These are phyloP conservation scores for Sorghum bicolor DNA, from an alignment of 176 grass and related monocot genomes.

Conservation along the genomic window DNA sequence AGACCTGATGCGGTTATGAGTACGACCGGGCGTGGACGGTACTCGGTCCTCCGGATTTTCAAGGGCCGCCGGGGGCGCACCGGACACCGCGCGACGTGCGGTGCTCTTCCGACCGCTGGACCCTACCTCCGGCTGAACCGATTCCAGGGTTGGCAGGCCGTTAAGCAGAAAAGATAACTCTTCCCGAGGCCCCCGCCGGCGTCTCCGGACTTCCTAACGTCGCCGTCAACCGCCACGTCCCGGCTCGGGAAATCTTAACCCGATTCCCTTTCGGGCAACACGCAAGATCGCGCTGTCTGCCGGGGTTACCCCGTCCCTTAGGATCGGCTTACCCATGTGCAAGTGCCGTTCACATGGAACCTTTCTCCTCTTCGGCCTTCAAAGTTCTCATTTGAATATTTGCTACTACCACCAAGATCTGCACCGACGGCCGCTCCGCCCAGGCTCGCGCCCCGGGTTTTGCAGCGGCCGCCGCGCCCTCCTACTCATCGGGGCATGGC, in stretches of 20 bases:
- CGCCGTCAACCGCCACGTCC: slow-evolving; percentile 60
- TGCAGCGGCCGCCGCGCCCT: too few species aligned
- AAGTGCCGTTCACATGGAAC: slow-evolving; percentile 85
- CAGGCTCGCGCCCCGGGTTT: slow-evolving; percentile 40
- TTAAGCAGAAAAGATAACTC: slow-evolving; percentile 88
- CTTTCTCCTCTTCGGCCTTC: slow-evolving; percentile 74
- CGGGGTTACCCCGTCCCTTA: slow-evolving; percentile 13
- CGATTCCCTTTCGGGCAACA: too few species aligned
- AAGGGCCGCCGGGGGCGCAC: slow-evolving; percentile 44
- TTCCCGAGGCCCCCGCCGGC: slow-evolving; percentile 70
- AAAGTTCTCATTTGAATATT: slow-evolving; percentile 57
- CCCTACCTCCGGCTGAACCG: slow-evolving; percentile 65
- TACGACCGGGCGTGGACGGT: slow-evolving; percentile 52
- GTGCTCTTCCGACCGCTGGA: slow-evolving; percentile 64
- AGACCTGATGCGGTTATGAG: slow-evolving; percentile 90
- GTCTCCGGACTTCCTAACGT: slow-evolving; percentile 77
- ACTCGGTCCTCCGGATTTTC: slow-evolving; percentile 41
- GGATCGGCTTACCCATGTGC: slow-evolving; percentile 63
- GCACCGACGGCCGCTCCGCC: slow-evolving; percentile 53
- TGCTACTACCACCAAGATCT: slow-evolving; percentile 56
- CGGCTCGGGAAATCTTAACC: slow-evolving; percentile 64
- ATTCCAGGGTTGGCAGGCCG: slow-evolving; percentile 60
- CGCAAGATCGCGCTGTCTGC: neutral
- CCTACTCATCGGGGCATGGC: too few species aligned
- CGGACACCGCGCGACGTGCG: slow-evolving; percentile 59